phyloP scores from a whole-genome alignment of 164 flowering plant species.

The Chloranthus sessilifolius region DNA sequence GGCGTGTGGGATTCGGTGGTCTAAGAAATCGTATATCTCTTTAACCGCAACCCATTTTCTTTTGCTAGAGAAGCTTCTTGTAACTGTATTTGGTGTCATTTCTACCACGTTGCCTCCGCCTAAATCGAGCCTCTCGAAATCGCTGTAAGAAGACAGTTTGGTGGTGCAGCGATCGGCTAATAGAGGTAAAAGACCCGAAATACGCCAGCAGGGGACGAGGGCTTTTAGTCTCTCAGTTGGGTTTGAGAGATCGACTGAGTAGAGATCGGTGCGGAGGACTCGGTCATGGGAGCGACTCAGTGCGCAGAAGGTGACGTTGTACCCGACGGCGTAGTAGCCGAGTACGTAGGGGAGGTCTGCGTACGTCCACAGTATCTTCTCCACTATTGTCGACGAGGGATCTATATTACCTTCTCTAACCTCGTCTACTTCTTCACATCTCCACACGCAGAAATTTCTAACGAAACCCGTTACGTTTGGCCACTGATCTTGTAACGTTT shows the following conservation, averaged over 20 bases:
- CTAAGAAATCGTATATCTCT: conserved; percentile 53
- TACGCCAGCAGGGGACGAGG: conserved; percentile 59
- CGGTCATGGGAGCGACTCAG: conserved; percentile 47
- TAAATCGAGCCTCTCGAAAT: conserved; percentile 44
- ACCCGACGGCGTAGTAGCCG: conserved; percentile 65
- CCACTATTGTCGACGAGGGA: conserved; percentile 44
- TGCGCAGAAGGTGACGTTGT: conserved; percentile 56
- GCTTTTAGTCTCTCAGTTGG: conserved; percentile 51
- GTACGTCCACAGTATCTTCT: conserved; percentile 58
- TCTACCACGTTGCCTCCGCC: conserved; percentile 42
- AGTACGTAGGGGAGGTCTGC: conserved; percentile 55
- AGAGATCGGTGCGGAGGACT: conserved; percentile 50
- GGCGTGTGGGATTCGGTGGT: conserved; percentile 51
- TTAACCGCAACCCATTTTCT: conserved; percentile 47
- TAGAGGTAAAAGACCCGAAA: conserved; percentile 41
- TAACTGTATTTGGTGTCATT: conserved; percentile 42
- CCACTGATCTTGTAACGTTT: conserved; percentile 48
- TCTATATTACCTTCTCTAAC: conserved; percentile 37
- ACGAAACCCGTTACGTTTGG: conserved; percentile 64
- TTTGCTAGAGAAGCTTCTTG: conserved; percentile 29
- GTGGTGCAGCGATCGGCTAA: conserved; percentile 38
- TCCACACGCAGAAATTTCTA: conserved; percentile 60
- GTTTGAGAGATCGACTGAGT: conserved; percentile 45
- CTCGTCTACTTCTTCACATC: conserved; percentile 68
- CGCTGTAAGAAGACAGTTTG: conserved; percentile 30